Evolutionary conservation across 805 yeast species (phyloP), one percentile per base, ranked within the genome.

Genomic region (Starmerella etchellsii): DNA sequence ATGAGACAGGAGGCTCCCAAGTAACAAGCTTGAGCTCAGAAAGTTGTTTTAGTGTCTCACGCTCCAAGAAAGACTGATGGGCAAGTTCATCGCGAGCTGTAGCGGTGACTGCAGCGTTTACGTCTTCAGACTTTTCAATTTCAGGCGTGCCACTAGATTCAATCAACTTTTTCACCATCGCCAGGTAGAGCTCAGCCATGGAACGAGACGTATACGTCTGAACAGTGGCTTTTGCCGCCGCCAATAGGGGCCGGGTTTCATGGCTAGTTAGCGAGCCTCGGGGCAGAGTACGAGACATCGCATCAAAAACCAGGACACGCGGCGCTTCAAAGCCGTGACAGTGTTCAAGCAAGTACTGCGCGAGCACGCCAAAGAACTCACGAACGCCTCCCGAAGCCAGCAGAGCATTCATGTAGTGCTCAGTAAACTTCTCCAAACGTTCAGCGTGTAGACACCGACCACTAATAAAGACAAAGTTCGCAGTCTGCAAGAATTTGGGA

Each of bases 401-500:
- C 70, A 42, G 40, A 70, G 56, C 60, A 41, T 10, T 54, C 37
- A n/a, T 78, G 56, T 49, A 78, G 78, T 0, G 47, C 13, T 31
- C 31, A 16, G 50, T 40, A 27, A 47, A 48, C 4, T 8, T 34
- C 2, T 69, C 49, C 3, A 81, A 56, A 18, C 55, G 57, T 0
- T 65, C 70, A 14, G 84, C 91, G 59, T 76, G 74, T 1, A 65
- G 64, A 59, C 94, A 82, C 1, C 53, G 35, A 20, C 54, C 36
- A 18, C 34, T 30, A 11, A 39, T 36, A 3, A 40, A 70, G 1
- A 60, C 64, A 51, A 76, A 83, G 54, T 76, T 75, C 0, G 71
- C 61, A 0, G 91, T 84, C 29, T 68, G 66, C 73, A 79, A 65
- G 5, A 75, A 67, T 46, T 73, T 71, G 1, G 79, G 81, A 34